Conservation (phyloP, 1,139 yeast species). For the Wickerhamiella infanticola region DNA sequence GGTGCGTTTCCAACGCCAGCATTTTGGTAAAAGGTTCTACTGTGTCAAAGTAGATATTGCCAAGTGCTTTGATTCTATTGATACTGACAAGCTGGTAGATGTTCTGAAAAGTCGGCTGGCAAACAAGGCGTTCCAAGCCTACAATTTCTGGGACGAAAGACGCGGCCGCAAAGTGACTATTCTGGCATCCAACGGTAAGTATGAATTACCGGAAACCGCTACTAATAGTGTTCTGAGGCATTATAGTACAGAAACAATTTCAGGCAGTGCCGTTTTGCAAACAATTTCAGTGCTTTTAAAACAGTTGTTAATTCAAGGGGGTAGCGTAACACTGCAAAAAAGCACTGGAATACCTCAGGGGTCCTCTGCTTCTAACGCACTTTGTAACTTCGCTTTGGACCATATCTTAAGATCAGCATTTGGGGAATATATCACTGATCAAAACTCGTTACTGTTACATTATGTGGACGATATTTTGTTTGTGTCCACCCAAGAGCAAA, state of each 20-base stretch:
- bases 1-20: conserved; percentile 8
- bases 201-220: too few species aligned
- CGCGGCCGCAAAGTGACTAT: background rate
- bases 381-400: conserved; percentile 66
- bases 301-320: conserved; percentile 27
- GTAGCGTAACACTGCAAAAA: conserved; percentile 29
- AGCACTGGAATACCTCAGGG: conserved; percentile 78
- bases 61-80: conserved; percentile 66
- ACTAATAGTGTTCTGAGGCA: background rate
- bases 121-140: background rate
- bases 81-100: conserved; percentile 25
- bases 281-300: conserved; percentile 24
- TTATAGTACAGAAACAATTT: background rate
- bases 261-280: conserved; percentile 4
- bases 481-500: conserved; percentile 31
- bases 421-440: conserved; percentile 19
- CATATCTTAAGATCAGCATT: conserved; percentile 36
- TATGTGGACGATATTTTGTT: conserved; percentile 79
- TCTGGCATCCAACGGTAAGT: background rate
- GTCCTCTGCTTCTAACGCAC: conserved; percentile 53
- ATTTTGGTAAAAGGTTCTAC: conserved; percentile 24
- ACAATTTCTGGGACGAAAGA: background rate
- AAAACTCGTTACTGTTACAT: conserved; percentile 33
- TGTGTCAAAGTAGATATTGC: conserved; percentile 63
- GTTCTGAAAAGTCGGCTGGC: background rate